A percentile compares a stretch with the other conserved stretches of the same genome.
phyloP scores from a whole-genome alignment of 2,329 filamentous ascomycete species.

The Arthrobotrys conoides region DNA sequence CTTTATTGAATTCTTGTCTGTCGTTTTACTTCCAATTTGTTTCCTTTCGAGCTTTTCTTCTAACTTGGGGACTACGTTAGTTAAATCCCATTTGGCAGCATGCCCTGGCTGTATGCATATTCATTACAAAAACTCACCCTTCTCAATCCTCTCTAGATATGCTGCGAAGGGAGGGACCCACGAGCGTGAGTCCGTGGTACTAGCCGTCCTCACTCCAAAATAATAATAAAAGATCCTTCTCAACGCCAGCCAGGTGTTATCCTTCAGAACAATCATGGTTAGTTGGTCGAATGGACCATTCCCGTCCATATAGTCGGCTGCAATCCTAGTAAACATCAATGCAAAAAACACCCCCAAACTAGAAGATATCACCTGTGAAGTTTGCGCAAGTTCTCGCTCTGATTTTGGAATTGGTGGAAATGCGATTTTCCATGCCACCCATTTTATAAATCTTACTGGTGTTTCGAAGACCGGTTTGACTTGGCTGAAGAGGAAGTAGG shows the following conservation, averaged over 20 bases:
- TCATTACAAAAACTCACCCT: background rate
- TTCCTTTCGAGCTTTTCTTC: too few species aligned
- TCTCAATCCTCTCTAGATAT: background rate
- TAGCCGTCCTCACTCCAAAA: background rate
- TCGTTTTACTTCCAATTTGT: too few species aligned
- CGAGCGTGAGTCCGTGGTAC: background rate
- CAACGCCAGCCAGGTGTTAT: background rate
- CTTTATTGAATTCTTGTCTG: too few species aligned
- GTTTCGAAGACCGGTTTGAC: background rate
- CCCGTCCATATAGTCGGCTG: background rate
- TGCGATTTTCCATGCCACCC: background rate
- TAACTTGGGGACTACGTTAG: too few species aligned
- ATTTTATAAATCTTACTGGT: background rate
- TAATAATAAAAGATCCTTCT: background rate
- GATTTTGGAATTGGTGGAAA: background rate
- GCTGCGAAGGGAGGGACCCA: background rate
- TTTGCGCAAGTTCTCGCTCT: background rate
- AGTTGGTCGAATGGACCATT: background rate
- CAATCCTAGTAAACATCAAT: background rate
- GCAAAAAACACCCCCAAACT: background rate
- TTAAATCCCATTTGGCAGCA: too few species aligned
- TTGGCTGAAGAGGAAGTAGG: background rate
- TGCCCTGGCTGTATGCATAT: too few species aligned
- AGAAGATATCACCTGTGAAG: background rate
- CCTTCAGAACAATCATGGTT: background rate